A percentile compares a stretch with the other conserved stretches of the same genome.
These are phyloP conservation scores for Phytophthora ramorum DNA, from an alignment of 352 stramenopile genomes.

Conservation along the genomic window DNA sequence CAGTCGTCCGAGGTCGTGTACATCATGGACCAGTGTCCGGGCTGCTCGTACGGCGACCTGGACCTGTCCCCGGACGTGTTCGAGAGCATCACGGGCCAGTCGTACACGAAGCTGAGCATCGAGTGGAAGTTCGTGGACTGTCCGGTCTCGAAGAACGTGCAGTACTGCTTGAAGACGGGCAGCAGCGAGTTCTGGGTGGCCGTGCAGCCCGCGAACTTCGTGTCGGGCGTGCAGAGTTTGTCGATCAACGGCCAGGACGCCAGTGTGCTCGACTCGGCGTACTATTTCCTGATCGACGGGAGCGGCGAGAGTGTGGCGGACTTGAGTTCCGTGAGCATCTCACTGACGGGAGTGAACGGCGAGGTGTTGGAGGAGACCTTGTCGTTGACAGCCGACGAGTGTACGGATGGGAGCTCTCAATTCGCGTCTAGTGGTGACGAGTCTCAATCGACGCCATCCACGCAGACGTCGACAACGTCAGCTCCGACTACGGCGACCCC, in stretches of 20 bases:
- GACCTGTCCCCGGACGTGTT: slow-evolving; percentile 72
- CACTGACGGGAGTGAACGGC: slow-evolving; percentile 54
- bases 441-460: not conserved
- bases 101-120: slow-evolving; percentile 57
- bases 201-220: slow-evolving; percentile 68
- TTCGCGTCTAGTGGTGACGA: slow-evolving; percentile 30
- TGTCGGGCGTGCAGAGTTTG: slow-evolving; percentile 56
- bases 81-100: slow-evolving; percentile 57
- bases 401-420: slow-evolving; percentile 55
- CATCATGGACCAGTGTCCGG: slow-evolving; percentile 74
- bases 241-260: slow-evolving; percentile 63
- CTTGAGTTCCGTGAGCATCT: slow-evolving; percentile 51
- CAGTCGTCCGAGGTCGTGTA: slow-evolving; percentile 60
- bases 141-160: slow-evolving; percentile 51
- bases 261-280: slow-evolving; percentile 67
- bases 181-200: slow-evolving; percentile 71
- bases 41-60: slow-evolving; percentile 56
- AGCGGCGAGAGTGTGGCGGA: slow-evolving; percentile 46
- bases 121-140: slow-evolving; percentile 75
- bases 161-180: slow-evolving; percentile 72
- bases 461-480: slow-evolving; percentile 8
- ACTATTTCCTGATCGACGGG: slow-evolving; percentile 70
- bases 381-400: slow-evolving; percentile 53
- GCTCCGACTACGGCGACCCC: slow-evolving; percentile 1
- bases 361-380: slow-evolving; percentile 65